Evolutionary conservation across 176 grass and related monocot genomes (phyloP).

Genomic region (Typha latifolia): DNA sequence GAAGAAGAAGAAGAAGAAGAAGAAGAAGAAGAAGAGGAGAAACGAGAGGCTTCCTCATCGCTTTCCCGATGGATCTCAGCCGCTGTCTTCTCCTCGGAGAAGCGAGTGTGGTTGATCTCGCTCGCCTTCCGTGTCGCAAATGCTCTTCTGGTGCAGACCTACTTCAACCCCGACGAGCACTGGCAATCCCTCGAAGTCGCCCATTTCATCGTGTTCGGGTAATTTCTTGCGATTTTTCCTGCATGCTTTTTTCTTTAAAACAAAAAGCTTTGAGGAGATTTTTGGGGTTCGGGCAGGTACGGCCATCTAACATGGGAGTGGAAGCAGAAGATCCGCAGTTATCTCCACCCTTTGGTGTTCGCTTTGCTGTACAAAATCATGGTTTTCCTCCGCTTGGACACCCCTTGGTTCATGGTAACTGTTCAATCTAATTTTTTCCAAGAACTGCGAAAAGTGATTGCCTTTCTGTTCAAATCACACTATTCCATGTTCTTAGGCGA

Average conservation of each 20-base stretch:
- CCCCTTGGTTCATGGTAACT: conserved; percentile 64
- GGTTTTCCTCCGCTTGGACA: conserved; percentile 63
- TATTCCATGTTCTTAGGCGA: conserved; percentile 32
- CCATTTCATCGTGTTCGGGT: conserved; percentile 79
- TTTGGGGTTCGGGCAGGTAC: conserved; percentile 43
- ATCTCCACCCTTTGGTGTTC: conserved; percentile 79
- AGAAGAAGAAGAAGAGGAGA: neutral
- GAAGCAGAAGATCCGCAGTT: conserved; percentile 65
- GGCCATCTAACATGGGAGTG: conserved; percentile 96
- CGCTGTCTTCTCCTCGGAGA: conserved; percentile 18
- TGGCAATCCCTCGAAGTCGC: conserved; percentile 97
- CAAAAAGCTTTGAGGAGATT: conserved; percentile 1
- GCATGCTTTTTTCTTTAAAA: too few species aligned
- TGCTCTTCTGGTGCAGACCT: conserved; percentile 63
- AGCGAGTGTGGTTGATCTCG: conserved; percentile 41
- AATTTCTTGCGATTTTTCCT: conserved; percentile 2
- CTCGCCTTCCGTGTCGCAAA: conserved; percentile 59
- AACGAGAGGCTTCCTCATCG: neutral
- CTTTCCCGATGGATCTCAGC: neutral
- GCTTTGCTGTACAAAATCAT: conserved; percentile 57
- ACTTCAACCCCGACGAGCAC: conserved; percentile 97
- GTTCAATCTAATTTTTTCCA: neutral
- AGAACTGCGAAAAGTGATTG: neutral
- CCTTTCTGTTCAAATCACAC: neutral
- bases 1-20: too few species aligned